Evolutionary conservation across 305 asterid genomes (phyloP).

Genomic region (Solanum hybrid): DNA sequence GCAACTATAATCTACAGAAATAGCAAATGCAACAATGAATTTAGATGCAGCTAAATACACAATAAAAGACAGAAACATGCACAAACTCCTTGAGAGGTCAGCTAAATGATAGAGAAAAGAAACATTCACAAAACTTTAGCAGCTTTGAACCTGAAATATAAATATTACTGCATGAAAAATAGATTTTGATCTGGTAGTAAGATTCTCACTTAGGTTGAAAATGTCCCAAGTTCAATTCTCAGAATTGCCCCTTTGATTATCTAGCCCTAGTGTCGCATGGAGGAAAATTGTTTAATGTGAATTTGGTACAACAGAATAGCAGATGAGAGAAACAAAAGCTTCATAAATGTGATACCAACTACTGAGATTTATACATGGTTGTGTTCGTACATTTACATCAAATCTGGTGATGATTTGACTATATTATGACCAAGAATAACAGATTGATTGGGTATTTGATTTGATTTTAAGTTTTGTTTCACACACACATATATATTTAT

Average conservation of each 20-base stretch:
- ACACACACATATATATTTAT: background rate
- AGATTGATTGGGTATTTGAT: background rate
- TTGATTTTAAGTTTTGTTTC: background rate
- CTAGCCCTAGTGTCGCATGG: background rate
- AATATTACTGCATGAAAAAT: background rate
- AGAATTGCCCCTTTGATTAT: background rate
- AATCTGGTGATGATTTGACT: background rate
- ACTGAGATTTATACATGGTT: background rate
- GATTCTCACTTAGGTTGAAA: background rate
- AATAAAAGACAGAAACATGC: background rate
- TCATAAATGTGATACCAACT: background rate
- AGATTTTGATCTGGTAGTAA: background rate
- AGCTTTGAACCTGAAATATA: background rate
- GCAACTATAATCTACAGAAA: conserved; percentile 76
- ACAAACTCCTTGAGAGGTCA: background rate
- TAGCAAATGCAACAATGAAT: background rate
- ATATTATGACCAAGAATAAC: background rate
- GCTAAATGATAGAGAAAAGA: background rate
- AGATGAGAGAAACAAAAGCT: background rate
- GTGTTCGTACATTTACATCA: background rate
- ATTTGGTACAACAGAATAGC: background rate
- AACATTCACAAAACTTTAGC: background rate
- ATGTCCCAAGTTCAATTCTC: background rate
- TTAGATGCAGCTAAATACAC: background rate
- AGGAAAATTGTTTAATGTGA: background rate